Evolutionary conservation across 2,329 filamentous ascomycete genomes (phyloP), one percentile per base, ranked within the genome.

Genomic region (Ophiostoma piceae): DNA sequence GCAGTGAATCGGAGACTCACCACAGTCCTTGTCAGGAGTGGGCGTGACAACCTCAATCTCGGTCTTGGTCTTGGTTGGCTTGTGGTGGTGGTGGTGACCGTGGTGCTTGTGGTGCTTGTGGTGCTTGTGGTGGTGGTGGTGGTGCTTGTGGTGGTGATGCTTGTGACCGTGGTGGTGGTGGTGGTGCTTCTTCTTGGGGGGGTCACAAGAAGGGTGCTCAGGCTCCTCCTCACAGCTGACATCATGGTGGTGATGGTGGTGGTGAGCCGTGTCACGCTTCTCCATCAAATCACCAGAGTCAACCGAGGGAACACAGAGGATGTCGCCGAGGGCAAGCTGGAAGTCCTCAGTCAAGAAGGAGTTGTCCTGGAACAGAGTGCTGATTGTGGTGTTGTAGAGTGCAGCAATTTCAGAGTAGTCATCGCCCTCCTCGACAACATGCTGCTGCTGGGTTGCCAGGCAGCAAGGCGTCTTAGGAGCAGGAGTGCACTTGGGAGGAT

Each of bases 201-300:
- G 43, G 16, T 68, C 60, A 47, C 68, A 54, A 8, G 39, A 43
- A 60, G 60, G 16, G 16, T 62, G 32, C 35, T 51, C 29, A 35
- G 62, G 66, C 14, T 39, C 37, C 11, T 71, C 57, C 7, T 62
- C 62, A 32, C 70, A 68, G 67, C 66, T 35, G 47, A 64, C 22
- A 22, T 37, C 11, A 14, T 64, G 51, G 47, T 69, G 51, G 26
- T 69, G 67, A 43, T 67, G 60, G 32, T 71, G 70, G 16, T 65
- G 54, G 39, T 66, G 70, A 62, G 70, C 70, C 16, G 66, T 29
- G 35, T 70, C 71, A 60, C 71, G 71, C 71, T 71, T 71, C 19
- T 29, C 60, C 6, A 57, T 12, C 19, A 8, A 6, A 3, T n/a
- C 16, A 2, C 22, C 60, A 1, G 11, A 12, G 39, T 68, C 37